Conservation (phyloP, 169 alveolate species). For the Cryptosporidium felis region DNA sequence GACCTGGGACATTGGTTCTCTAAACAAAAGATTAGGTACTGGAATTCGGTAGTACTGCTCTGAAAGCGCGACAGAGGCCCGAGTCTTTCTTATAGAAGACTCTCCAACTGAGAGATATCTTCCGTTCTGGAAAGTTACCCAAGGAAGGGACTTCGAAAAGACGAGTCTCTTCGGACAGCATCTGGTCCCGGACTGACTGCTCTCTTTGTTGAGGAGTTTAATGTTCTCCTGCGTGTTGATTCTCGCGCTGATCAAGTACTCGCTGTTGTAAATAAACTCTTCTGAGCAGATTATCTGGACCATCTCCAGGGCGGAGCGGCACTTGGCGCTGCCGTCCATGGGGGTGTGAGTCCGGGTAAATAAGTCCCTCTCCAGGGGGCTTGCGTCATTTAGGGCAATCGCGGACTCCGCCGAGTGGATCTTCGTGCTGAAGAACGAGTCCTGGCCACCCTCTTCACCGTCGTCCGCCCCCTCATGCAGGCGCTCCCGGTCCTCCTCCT, state of each 20-base stretch:
- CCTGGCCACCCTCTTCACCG: neutral
- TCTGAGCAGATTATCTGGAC: constrained; percentile 31
- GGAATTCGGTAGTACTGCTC: constrained; percentile 61
- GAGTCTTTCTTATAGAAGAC: constrained; percentile 46
- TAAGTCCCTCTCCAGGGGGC: no score
- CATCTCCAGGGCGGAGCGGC: constrained; percentile 10
- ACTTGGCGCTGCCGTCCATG: neutral
- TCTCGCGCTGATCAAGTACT: constrained; percentile 1
- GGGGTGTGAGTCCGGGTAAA: neutral
- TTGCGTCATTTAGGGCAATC: neutral
- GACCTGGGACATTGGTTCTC: constrained; percentile 26
- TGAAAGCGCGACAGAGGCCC: constrained; percentile 63
- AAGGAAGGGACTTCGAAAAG: constrained; percentile 50
- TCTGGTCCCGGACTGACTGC: neutral
- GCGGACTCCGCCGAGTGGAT: constrained; percentile 46
- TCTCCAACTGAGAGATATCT: constrained; percentile 6
- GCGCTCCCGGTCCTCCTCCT: no score
- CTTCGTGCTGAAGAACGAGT: constrained; percentile 24
- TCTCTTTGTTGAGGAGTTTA: neutral
- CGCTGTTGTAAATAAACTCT: constrained; percentile 32
- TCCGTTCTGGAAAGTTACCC: constrained; percentile 37
- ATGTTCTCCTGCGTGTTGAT: constrained; percentile 25
- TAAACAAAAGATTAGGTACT: constrained; percentile 22
- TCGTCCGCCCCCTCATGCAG: no score
- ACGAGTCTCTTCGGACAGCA: neutral